Conservation (phyloP, 2,329 filamentous ascomycete species). For the Ceratocystis huliohia region DNA sequence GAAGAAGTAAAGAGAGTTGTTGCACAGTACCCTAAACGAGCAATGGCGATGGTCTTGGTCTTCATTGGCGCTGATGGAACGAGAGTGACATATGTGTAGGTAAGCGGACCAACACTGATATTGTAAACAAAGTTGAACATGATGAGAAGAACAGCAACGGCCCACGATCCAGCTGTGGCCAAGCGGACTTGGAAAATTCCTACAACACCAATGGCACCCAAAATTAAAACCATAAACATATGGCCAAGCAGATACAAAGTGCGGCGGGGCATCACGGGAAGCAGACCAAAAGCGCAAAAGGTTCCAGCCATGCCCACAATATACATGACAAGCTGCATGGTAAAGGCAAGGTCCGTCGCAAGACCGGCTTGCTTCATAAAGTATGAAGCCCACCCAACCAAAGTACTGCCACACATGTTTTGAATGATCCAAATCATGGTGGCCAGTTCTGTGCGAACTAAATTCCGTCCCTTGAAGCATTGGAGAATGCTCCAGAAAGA, state of each 20-base stretch:
- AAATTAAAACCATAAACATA: slow-evolving; percentile 28
- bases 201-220: slow-evolving; percentile 31
- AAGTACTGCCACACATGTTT: slow-evolving; percentile 26
- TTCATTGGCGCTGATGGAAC: slow-evolving; percentile 29
- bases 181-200: slow-evolving; percentile 31
- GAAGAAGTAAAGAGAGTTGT: slow-evolving; percentile 23
- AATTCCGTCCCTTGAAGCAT: slow-evolving; percentile 33
- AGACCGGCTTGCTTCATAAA: slow-evolving; percentile 30
- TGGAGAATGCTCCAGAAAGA: slow-evolving; percentile 30
- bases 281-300: slow-evolving; percentile 30
- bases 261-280: slow-evolving; percentile 30
- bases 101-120: slow-evolving; percentile 29
- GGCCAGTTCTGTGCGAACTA: slow-evolving; percentile 31
- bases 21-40: slow-evolving; percentile 26
- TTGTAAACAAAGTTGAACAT: slow-evolving; percentile 26
- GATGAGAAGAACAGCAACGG: slow-evolving; percentile 25
- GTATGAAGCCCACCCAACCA: slow-evolving; percentile 30
- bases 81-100: slow-evolving; percentile 29
- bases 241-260: slow-evolving; percentile 33
- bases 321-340: slow-evolving; percentile 27
- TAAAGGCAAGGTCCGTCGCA: slow-evolving; percentile 23
- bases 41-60: slow-evolving; percentile 27
- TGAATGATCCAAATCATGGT: slow-evolving; percentile 27
- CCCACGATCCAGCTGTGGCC: slow-evolving; percentile 24
- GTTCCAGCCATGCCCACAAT: slow-evolving; percentile 32